These are phyloP conservation scores for Yamadazyma friedrichii DNA, from an alignment of 1,139 yeast genomes.

Conservation along the genomic window DNA sequence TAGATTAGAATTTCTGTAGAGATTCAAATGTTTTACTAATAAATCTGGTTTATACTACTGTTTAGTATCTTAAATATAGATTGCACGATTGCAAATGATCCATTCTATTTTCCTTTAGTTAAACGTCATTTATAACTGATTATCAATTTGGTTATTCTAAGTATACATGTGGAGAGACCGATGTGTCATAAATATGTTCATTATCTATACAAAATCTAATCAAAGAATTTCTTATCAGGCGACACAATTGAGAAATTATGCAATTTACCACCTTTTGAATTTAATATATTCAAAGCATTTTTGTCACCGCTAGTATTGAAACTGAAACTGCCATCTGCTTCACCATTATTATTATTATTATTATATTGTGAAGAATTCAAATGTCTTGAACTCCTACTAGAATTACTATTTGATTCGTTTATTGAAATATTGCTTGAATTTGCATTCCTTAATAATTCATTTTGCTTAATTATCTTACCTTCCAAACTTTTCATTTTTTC, in stretches of 20 bases:
- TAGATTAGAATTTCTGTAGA: neutral
- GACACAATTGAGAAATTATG: constrained; percentile 45
- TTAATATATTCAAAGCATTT: constrained; percentile 7
- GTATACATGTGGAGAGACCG: neutral
- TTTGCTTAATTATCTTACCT: constrained; percentile 34
- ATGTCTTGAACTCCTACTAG: neutral
- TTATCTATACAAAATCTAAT: constrained; percentile 11
- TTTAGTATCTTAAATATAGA: neutral
- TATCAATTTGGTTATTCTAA: too few relatives aligned
- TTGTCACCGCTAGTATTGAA: constrained; percentile 4
- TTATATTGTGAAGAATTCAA: neutral
- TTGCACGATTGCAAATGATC: neutral
- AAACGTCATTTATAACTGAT: too few relatives aligned
- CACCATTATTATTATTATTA: neutral
- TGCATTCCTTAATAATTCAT: constrained; percentile 17
- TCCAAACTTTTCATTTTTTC: constrained; percentile 47
- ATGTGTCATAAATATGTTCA: neutral
- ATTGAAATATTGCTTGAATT: constrained; percentile 1
- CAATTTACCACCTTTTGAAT: constrained; percentile 34
- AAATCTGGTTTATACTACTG: neutral
- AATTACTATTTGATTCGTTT: neutral
- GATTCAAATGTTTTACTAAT: neutral
- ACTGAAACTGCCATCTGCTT: neutral
- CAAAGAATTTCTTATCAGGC: constrained; percentile 35
- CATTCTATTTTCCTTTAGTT: neutral